Conservation (phyloP, 495 filamentous ascomycete genomes). For the Trichoderma gamsii region DNA sequence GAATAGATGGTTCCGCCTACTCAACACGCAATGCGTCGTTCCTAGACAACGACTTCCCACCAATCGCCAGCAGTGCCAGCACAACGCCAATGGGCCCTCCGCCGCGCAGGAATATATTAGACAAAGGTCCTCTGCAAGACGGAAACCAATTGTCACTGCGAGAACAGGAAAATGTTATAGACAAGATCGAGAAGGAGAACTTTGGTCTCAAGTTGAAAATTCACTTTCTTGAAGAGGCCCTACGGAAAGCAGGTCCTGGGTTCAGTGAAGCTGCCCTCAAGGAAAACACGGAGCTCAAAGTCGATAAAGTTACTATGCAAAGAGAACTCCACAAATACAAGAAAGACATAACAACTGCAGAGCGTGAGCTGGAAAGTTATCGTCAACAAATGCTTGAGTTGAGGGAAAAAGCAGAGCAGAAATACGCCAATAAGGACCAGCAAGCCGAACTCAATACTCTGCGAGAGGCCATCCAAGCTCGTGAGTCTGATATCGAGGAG, state of each 20-base stretch:
- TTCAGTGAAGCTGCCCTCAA: slow-evolving; percentile 80
- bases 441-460: slow-evolving; percentile 54
- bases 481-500: slow-evolving; percentile 50
- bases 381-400: slow-evolving; percentile 70
- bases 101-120: slow-evolving; percentile 48
- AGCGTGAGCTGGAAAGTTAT: slow-evolving; percentile 74
- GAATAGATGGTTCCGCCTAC: slow-evolving; percentile 61
- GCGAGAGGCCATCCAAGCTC: slow-evolving; percentile 44
- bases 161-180: slow-evolving; percentile 92
- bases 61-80: slow-evolving; percentile 67
- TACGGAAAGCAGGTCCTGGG: slow-evolving; percentile 77
- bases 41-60: slow-evolving; percentile 51
- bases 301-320: slow-evolving; percentile 79
- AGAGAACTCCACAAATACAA: slow-evolving; percentile 76
- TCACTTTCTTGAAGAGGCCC: slow-evolving; percentile 70
- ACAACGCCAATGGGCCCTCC: slow-evolving; percentile 69
- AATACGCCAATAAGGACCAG: slow-evolving; percentile 58
- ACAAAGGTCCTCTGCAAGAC: slow-evolving; percentile 59
- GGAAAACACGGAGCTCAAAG: slow-evolving; percentile 94
- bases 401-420: slow-evolving; percentile 68
- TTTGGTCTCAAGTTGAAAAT: slow-evolving; percentile 76
- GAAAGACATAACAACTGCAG: slow-evolving; percentile 69
- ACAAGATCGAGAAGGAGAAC: slow-evolving; percentile 90
- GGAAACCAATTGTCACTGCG: slow-evolving; percentile 86
- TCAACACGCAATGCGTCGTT: slow-evolving; percentile 50